phyloP scores from a whole-genome alignment of 306 rosid species.

The Cicer chorassanicum region DNA sequence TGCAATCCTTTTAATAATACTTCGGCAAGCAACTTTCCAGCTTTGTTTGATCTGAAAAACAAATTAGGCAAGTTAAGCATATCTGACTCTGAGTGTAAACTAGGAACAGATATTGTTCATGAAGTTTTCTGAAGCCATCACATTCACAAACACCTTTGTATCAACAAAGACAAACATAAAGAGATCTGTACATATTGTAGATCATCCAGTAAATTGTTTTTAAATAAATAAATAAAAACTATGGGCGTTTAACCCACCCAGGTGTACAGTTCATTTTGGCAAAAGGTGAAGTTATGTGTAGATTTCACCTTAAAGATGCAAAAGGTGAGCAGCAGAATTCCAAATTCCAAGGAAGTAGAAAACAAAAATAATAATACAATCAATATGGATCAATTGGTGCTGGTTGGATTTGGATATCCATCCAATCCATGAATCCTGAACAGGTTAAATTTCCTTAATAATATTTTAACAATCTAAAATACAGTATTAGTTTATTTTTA shows the following conservation, averaged over 20 bases:
- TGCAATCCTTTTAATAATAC: slow-evolving; percentile 58
- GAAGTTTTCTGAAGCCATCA: background rate
- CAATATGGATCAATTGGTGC: background rate
- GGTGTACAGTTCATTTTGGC: slow-evolving; percentile 14
- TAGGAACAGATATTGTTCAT: background rate
- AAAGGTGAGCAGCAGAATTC: background rate
- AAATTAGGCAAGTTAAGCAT: slow-evolving; percentile 32
- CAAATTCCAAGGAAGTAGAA: background rate
- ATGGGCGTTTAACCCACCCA: background rate
- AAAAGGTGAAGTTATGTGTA: background rate
- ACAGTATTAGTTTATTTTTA: background rate
- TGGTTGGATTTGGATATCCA: slow-evolving; percentile 13
- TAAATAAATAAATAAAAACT: background rate
- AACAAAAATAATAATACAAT: background rate
- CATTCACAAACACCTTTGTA: slow-evolving; percentile 11
- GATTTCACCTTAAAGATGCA: background rate
- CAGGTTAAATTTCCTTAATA: slow-evolving; percentile 9
- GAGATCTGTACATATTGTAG: background rate
- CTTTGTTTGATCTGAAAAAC: slow-evolving; percentile 64
- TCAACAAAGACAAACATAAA: background rate
- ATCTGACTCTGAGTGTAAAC: slow-evolving; percentile 23
- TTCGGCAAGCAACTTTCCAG: slow-evolving; percentile 71
- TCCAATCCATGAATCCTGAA: slow-evolving; percentile 24
- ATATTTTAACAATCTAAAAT: background rate
- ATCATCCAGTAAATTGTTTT: slow-evolving; percentile 30